Base-by-base conservation (phyloP, 1,284 basidiomycete genomes). In the Malassezia yamatoensis region DNA sequence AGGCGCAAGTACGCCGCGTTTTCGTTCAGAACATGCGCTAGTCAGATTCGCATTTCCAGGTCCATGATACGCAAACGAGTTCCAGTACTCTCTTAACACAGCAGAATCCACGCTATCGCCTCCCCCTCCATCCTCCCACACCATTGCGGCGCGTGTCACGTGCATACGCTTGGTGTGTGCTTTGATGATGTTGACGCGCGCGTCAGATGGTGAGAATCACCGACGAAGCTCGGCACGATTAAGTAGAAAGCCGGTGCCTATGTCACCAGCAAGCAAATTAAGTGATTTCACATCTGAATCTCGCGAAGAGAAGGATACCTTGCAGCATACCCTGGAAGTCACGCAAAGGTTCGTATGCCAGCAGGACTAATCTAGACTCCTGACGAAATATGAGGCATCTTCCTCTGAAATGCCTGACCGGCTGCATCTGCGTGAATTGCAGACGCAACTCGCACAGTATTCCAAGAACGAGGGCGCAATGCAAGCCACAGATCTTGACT, bases 401-500 rank as follows among this genome's bases (percentile, higher is more conserved):
- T 12, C 13, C 5, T 15, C 13, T 15, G 24, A 16, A 15, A 15
- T n/a, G 5, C 21, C 5, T 8, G 43, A 6, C 10, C 34, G 6
- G 15, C 21, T 45, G 11, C 33, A 45, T 5, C 11, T 57, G 16
- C 44, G 48, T 16, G 39, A 40, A n/a, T 50, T 57, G 12, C 34
- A 43, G 21, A 50, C 42, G 11, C 37, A 41, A 12, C 38, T 57
- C 24, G 24, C 18, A 35, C 43, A 43, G 18, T 52, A 47, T n/a
- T 16, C 35, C 12, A 38, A 33, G 12, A 37, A 18, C 6, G 49
- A 32, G 24, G n/a, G 35, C 13, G 24, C 16, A 29, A 16, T 18
- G 39, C 39, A 10, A 18, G 5, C 18, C 9, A 37, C 5, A n/a
- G 54, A 57, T 32, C 62, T 69, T 20, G 58, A 62, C 51, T 62